phyloP scores from a whole-genome alignment of 2,329 filamentous ascomycete genomes.

The Neopestalotiopsis sp. region DNA sequence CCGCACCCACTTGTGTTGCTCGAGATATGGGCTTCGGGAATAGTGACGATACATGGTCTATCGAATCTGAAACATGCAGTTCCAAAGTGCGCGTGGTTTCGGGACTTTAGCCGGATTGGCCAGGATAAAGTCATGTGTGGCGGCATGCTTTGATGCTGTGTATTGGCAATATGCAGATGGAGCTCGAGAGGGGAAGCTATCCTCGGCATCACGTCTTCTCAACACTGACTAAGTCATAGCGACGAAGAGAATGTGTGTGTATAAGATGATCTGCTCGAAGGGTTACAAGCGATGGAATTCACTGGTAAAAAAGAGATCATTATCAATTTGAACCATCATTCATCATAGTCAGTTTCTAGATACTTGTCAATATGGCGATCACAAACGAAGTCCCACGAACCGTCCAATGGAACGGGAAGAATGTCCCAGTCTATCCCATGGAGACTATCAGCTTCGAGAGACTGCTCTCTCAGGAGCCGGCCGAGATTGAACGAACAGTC shows the following conservation, averaged over 20 bases:
- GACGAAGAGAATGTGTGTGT: not conserved
- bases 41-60: not conserved
- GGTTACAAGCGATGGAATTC: not conserved
- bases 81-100: not conserved
- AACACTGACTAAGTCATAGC: not conserved
- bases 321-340: not conserved
- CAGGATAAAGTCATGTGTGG: not conserved
- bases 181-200: not conserved
- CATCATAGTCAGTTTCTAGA: not conserved
- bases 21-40: not conserved
- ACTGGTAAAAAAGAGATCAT: not conserved
- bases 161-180: slow-evolving; percentile 3
- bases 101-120: slow-evolving; percentile 4
- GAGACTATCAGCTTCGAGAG: slow-evolving; percentile 56
- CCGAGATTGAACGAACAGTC: slow-evolving; percentile 56
- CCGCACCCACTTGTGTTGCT: not conserved
- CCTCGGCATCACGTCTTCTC: not conserved
- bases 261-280: not conserved
- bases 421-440: slow-evolving; percentile 56
- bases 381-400: slow-evolving; percentile 46
- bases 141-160: not conserved
- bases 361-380: slow-evolving; percentile 40
- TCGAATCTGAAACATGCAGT: not conserved
- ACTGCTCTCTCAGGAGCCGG: slow-evolving; percentile 58
- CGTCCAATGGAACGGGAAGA: slow-evolving; percentile 53